Conservation (phyloP, 495 filamentous ascomycete genomes). For the Penicillium coprophilum region DNA sequence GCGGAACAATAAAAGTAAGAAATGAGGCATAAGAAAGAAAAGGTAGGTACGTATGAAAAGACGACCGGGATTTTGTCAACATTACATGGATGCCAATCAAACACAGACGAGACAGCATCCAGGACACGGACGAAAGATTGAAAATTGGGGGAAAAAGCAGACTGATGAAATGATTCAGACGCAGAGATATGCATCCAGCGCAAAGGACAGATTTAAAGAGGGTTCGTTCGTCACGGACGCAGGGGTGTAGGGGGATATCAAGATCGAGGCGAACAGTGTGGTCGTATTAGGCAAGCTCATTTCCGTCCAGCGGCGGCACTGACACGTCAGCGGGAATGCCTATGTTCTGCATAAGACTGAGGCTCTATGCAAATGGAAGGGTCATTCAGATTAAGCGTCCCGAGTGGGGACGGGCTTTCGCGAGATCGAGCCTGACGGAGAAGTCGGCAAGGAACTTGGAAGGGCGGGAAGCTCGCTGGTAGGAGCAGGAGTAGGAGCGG, state of each 20-base stretch:
- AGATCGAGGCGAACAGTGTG: constrained; percentile 3
- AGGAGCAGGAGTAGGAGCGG: constrained; percentile 38
- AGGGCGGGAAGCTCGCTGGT: constrained; percentile 34
- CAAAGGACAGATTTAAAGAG: constrained; percentile 4
- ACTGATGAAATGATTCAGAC: constrained; percentile 8
- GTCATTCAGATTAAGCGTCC: constrained; percentile 16
- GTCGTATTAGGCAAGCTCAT: constrained; percentile 20
- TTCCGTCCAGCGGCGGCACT: constrained; percentile 27
- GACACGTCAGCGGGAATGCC: constrained; percentile 14
- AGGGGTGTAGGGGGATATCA: constrained; percentile 13
- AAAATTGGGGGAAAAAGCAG: constrained; percentile 2
- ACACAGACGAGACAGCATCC: constrained; percentile 6
- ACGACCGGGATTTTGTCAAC: not conserved
- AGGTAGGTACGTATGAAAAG: not conserved
- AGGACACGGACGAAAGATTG: constrained; percentile 1
- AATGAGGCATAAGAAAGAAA: not conserved
- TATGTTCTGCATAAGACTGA: constrained; percentile 7
- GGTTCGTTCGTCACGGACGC: constrained; percentile 29
- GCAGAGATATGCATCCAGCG: constrained; percentile 8
- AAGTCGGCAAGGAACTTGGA: constrained; percentile 20
- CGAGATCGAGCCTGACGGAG: constrained; percentile 21
- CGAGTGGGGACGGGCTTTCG: constrained; percentile 33
- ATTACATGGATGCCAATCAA: constrained; percentile 9
- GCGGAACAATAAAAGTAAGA: not conserved
- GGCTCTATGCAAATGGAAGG: not conserved